phyloP scores from a whole-genome alignment of 805 yeast genomes.

The Cyberlindnera amylophila region DNA sequence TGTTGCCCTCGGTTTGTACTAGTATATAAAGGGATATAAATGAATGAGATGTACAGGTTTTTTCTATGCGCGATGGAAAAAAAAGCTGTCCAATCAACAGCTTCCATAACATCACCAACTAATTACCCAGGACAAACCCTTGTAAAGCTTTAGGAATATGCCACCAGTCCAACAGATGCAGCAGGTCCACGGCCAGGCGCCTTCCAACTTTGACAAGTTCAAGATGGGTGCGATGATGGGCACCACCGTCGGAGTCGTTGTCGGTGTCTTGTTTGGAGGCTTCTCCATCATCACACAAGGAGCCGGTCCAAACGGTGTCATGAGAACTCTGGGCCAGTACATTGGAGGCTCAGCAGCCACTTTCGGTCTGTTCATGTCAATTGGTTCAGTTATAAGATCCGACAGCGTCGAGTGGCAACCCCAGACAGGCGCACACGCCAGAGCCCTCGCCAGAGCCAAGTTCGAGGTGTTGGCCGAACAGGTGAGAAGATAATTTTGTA shows the following conservation, averaged over 20 bases:
- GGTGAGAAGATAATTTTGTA: conserved; percentile 7
- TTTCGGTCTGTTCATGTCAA: conserved; percentile 93
- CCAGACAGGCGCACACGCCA: conserved; percentile 32
- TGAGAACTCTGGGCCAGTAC: conserved; percentile 95
- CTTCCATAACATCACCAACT: no score
- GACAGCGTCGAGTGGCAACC: conserved; percentile 38
- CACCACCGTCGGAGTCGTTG: conserved; percentile 75
- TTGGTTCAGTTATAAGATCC: conserved; percentile 88
- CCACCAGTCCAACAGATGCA: conserved; percentile 68
- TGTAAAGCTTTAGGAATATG: conserved; percentile 11
- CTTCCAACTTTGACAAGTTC: conserved; percentile 91
- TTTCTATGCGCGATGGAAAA: neutral
- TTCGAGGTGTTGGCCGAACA: conserved; percentile 29
- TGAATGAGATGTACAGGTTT: neutral
- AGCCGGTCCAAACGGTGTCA: conserved; percentile 97
- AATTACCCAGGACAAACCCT: neutral
- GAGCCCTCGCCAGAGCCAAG: conserved; percentile 41
- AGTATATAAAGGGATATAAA: no score
- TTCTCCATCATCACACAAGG: conserved; percentile 87
- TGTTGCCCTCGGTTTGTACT: conserved; percentile 32
- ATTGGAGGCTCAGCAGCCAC: conserved; percentile 96
- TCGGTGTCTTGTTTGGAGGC: conserved; percentile 93
- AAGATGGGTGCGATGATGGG: conserved; percentile 99
- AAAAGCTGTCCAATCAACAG: neutral
- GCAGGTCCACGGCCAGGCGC: conserved; percentile 52